These are phyloP conservation scores for Epichloe hybrida DNA, from an alignment of 2,329 filamentous ascomycete genomes.

Conservation along the genomic window DNA sequence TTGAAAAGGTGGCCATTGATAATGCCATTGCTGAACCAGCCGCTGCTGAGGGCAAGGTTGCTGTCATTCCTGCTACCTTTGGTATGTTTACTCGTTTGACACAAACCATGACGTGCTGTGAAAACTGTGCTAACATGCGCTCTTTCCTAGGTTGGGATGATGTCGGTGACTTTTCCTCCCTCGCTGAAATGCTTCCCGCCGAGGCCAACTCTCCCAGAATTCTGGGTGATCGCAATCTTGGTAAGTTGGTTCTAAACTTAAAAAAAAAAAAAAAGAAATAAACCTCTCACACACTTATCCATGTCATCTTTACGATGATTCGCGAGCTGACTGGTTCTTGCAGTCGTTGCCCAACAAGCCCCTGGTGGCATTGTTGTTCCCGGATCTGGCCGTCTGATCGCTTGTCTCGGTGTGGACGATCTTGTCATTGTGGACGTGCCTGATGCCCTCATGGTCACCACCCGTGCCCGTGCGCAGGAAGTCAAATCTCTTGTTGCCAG, in stretches of 20 bases:
- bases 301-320: neutral
- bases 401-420: constrained; percentile 14
- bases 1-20: constrained; percentile 15
- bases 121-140: neutral
- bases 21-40: constrained; percentile 16
- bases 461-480: constrained; percentile 14
- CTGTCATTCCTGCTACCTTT: constrained; percentile 14
- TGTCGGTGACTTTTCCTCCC: constrained; percentile 15
- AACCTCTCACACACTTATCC: too few species aligned
- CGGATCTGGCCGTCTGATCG: constrained; percentile 13
- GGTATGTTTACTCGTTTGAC: constrained; percentile 4
- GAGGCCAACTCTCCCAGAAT: constrained; percentile 12
- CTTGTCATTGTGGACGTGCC: constrained; percentile 15
- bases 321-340: neutral
- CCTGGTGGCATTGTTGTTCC: constrained; percentile 15
- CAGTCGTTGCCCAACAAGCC: constrained; percentile 14
- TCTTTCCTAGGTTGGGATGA: constrained; percentile 12
- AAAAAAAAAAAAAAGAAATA: neutral
- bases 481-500: constrained; percentile 15
- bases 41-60: constrained; percentile 14
- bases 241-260: constrained; percentile 3
- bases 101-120: neutral
- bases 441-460: constrained; percentile 15
- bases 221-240: constrained; percentile 12
- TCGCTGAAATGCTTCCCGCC: constrained; percentile 15